phyloP scores from a whole-genome alignment of 2,329 filamentous ascomycete species.

The Pyricularia pennisetigena region DNA sequence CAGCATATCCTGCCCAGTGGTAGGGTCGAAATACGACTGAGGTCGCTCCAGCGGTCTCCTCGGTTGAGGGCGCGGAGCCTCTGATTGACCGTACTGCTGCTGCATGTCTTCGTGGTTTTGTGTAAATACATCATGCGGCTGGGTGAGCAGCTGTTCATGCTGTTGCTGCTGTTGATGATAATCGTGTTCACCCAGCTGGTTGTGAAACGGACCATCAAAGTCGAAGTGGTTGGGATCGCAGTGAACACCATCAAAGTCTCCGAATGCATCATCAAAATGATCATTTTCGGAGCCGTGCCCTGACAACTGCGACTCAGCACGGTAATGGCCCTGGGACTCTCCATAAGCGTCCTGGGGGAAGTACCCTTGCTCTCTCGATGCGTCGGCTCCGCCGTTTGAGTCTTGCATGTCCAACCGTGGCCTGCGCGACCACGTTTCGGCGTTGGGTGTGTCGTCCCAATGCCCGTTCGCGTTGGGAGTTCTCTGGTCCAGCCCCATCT shows the following conservation, averaged over 20 bases:
- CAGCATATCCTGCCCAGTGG: constrained; percentile 71
- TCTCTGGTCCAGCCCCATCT: constrained; percentile 14
- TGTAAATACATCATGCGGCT: background rate
- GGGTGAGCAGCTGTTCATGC: background rate
- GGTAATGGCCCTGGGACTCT: background rate
- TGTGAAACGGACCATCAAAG: constrained; percentile 5
- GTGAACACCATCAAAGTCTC: constrained; percentile 75
- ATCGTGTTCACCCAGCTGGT: constrained; percentile 9
- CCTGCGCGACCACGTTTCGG: background rate
- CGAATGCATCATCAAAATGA: constrained; percentile 46
- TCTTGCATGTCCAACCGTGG: background rate
- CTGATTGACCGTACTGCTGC: constrained; percentile 10
- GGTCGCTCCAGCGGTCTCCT: constrained; percentile 24
- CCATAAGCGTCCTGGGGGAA: background rate
- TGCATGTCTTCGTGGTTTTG: constrained; percentile 7
- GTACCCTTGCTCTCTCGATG: background rate
- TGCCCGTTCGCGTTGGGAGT: background rate
- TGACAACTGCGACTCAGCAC: background rate
- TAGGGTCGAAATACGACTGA: constrained; percentile 51
- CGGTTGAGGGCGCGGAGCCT: constrained; percentile 9
- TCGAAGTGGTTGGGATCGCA: constrained; percentile 43
- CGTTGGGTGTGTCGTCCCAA: background rate
- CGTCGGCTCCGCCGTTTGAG: constrained; percentile 1
- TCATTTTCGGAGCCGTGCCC: background rate
- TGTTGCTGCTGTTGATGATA: constrained; percentile 8